phyloP scores from a whole-genome alignment of 2,329 filamentous ascomycete genomes.

The Capronia epimyces region DNA sequence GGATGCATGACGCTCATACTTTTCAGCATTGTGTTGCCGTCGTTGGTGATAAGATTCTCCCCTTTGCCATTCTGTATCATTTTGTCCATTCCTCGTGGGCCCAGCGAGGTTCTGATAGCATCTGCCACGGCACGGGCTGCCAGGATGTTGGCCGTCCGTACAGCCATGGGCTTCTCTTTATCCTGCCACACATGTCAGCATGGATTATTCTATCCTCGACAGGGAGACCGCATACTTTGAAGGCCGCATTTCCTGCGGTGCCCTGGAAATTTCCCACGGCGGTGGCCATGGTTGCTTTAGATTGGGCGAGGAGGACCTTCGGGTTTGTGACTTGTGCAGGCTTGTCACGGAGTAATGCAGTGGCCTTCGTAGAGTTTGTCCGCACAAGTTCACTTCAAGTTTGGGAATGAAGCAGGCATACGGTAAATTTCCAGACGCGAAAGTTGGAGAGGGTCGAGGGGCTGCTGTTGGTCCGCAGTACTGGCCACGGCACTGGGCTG shows the following conservation, averaged over 20 bases:
- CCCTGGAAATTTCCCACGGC: constrained; percentile 42
- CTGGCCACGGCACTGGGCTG: background rate
- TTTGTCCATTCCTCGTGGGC: constrained; percentile 97
- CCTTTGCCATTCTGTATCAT: constrained; percentile 98
- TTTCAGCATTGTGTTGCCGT: constrained; percentile 98
- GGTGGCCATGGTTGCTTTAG: constrained; percentile 46
- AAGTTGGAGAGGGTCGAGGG: constrained; percentile 12
- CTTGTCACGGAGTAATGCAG: background rate
- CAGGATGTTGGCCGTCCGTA: constrained; percentile 93
- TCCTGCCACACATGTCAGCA: constrained; percentile 45
- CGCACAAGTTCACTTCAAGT: too few species aligned
- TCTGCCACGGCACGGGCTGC: constrained; percentile 97
- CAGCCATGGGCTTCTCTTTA: constrained; percentile 98
- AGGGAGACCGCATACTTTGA: constrained; percentile 49
- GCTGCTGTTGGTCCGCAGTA: background rate
- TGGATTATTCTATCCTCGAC: constrained; percentile 35
- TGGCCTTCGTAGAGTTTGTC: background rate
- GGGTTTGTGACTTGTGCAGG: background rate
- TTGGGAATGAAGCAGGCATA: constrained; percentile 5
- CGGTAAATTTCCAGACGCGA: constrained; percentile 10
- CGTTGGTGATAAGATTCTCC: constrained; percentile 98
- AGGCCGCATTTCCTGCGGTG: constrained; percentile 57
- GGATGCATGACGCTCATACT: constrained; percentile 99
- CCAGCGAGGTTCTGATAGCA: constrained; percentile 93
- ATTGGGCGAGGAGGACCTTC: background rate